Percentiles rank a stretch among this genome's conserved stretches.
Evolutionary conservation across 148 eudicot genomes (phyloP).

Genomic region (Limonium bicolor): DNA sequence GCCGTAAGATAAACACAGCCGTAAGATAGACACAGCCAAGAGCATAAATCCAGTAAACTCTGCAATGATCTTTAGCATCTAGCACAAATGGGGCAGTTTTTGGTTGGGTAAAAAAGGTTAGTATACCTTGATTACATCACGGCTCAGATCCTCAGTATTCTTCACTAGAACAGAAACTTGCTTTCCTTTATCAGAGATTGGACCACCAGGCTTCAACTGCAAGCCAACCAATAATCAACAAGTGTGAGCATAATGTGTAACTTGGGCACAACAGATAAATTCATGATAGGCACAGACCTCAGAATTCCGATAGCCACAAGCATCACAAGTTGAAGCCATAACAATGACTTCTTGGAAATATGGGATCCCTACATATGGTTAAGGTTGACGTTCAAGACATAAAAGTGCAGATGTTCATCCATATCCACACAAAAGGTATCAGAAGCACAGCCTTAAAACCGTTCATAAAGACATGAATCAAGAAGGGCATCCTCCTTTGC

Average conservation of each 20-base stretch:
- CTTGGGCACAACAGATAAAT: slow-evolving; percentile 1
- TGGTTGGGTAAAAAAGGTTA: neutral
- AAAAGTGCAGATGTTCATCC: neutral
- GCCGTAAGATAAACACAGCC: no score
- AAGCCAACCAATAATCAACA: slow-evolving; percentile 1
- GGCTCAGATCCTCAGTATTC: slow-evolving; percentile 58
- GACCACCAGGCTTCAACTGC: slow-evolving; percentile 93
- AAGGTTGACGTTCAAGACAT: slow-evolving; percentile 27
- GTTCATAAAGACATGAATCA: no score
- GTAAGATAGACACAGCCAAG: no score
- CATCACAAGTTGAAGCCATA: slow-evolving; percentile 90
- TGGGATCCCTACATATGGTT: slow-evolving; percentile 60
- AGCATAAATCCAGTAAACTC: no score
- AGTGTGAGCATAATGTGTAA: slow-evolving; percentile 1
- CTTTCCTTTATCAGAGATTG: slow-evolving; percentile 73
- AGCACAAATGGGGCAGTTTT: no score
- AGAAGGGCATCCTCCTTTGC: no score
- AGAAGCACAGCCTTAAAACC: no score
- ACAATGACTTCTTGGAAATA: slow-evolving; percentile 98
- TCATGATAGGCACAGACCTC: slow-evolving; percentile 42
- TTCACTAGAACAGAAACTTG: slow-evolving; percentile 46
- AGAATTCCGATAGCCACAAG: slow-evolving; percentile 88
- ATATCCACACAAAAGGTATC: no score
- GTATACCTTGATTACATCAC: slow-evolving; percentile 91
- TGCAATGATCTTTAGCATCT: no score